Percentiles rank a stretch among this genome's conserved stretches.
phyloP scores from a whole-genome alignment of 768 basidiomycete genomes.

The Kwoniella botswanensis region DNA sequence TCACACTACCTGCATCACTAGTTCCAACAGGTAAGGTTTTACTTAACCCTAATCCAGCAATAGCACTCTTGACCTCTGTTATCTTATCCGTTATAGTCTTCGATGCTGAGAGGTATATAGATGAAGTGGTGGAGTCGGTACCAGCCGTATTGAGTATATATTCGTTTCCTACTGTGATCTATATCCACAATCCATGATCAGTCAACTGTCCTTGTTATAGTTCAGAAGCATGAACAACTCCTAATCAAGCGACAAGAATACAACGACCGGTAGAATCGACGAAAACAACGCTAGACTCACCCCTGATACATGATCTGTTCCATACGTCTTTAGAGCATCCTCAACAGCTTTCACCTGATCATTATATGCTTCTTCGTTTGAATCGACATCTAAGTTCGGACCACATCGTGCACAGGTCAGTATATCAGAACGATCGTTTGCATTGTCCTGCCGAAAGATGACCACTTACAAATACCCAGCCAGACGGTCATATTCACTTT shows the following conservation, averaged over 20 bases:
- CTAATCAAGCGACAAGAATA: too few species aligned
- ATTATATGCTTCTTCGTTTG: conserved; percentile 67
- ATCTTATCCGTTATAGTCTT: conserved; percentile 72
- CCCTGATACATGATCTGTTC: conserved; percentile 74
- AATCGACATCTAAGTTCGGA: conserved; percentile 62
- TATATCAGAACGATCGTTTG: neutral
- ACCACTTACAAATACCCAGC: conserved; percentile 55
- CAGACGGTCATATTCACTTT: conserved; percentile 84
- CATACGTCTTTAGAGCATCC: conserved; percentile 74
- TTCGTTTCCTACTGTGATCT: conserved; percentile 88
- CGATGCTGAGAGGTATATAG: conserved; percentile 60
- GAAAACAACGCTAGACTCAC: conserved; percentile 30
- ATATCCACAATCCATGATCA: neutral
- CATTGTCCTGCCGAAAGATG: neutral
- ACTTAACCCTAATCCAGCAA: conserved; percentile 63
- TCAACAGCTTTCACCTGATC: conserved; percentile 74
- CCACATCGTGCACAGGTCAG: conserved; percentile 6
- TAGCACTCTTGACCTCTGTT: conserved; percentile 59
- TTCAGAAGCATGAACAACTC: too few species aligned
- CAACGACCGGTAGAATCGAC: neutral
- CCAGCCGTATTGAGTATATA: conserved; percentile 71
- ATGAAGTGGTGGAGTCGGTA: conserved; percentile 38
- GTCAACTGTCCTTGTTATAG: neutral
- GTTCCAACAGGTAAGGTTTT: conserved; percentile 75
- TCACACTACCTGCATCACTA: conserved; percentile 83